These are phyloP conservation scores for Datisca glomerata DNA, from an alignment of 306 rosid genomes.

Conservation along the genomic window DNA sequence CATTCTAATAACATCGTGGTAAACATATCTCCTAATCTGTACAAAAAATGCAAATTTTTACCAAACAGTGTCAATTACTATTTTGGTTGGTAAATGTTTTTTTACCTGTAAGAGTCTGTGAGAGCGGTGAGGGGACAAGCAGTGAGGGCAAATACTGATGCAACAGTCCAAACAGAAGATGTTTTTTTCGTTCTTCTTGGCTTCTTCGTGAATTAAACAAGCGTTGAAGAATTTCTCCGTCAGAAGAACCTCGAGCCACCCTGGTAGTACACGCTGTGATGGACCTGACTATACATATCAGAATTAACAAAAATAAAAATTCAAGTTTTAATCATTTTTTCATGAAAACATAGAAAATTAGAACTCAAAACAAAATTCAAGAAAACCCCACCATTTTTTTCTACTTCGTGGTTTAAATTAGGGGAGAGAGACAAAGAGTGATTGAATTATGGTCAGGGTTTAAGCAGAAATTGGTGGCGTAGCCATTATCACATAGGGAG, in stretches of 20 bases:
- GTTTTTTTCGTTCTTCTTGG: slow-evolving; percentile 85
- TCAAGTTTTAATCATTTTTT: neutral
- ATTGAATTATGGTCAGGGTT: slow-evolving; percentile 10
- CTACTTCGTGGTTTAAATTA: slow-evolving; percentile 4
- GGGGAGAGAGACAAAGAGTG: slow-evolving; percentile 1
- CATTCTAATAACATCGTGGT: slow-evolving; percentile 59
- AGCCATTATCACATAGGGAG: slow-evolving; percentile 28
- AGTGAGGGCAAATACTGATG: slow-evolving; percentile 86
- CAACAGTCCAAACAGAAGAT: slow-evolving; percentile 82
- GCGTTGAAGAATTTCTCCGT: slow-evolving; percentile 87
- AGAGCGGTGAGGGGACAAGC: slow-evolving; percentile 54
- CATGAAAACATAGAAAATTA: neutral
- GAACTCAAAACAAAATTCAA: neutral
- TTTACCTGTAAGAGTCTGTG: slow-evolving; percentile 78
- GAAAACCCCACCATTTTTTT: slow-evolving; percentile 35
- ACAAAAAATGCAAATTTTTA: neutral
- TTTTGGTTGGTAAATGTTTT: too few species aligned
- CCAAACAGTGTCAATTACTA: too few species aligned
- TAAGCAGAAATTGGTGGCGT: slow-evolving; percentile 17
- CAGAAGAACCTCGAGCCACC: slow-evolving; percentile 69
- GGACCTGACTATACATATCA: slow-evolving; percentile 17
- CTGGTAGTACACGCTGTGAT: slow-evolving; percentile 32
- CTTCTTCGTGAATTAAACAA: slow-evolving; percentile 71
- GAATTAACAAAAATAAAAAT: neutral
- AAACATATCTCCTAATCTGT: slow-evolving; percentile 87